These are phyloP conservation scores for Coix lacrymajobi DNA, from an alignment of 176 grass and related monocot species.

Conservation along the genomic window DNA sequence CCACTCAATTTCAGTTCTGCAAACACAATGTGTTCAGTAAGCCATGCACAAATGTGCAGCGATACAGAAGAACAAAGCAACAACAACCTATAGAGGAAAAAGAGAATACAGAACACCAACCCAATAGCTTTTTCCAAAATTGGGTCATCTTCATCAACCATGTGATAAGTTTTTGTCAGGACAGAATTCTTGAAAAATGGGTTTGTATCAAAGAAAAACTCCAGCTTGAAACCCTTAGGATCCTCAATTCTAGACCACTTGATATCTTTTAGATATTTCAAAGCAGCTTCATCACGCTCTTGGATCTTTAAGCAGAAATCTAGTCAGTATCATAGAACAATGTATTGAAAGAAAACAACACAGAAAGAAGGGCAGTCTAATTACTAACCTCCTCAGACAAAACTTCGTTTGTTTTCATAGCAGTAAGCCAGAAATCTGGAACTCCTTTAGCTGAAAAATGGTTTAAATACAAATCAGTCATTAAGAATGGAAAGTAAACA, in stretches of 20 bases:
- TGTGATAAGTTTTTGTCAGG: slow-evolving; percentile 84
- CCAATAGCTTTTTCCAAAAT: slow-evolving; percentile 91
- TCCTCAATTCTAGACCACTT: slow-evolving; percentile 72
- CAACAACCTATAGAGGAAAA: neutral
- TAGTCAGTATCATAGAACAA: neutral
- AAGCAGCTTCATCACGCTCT: slow-evolving; percentile 62
- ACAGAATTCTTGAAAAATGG: slow-evolving; percentile 94
- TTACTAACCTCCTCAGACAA: slow-evolving; percentile 65
- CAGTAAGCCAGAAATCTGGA: slow-evolving; percentile 91
- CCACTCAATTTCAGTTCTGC: slow-evolving; percentile 91
- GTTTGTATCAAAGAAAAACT: slow-evolving; percentile 86
- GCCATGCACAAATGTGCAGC: neutral
- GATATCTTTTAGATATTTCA: slow-evolving; percentile 92
- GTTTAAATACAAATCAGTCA: slow-evolving; percentile 9
- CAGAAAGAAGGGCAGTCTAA: neutral
- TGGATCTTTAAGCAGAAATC: slow-evolving; percentile 45
- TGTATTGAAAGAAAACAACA: neutral
- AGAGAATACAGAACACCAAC: slow-evolving; percentile 22
- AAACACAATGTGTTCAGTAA: slow-evolving; percentile 7
- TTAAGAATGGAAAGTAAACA: slow-evolving; percentile 2
- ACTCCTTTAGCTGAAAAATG: slow-evolving; percentile 65
- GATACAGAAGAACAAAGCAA: neutral
- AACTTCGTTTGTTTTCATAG: slow-evolving; percentile 86
- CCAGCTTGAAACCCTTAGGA: slow-evolving; percentile 87
- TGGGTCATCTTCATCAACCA: slow-evolving; percentile 90